phyloP scores from a whole-genome alignment of 2,329 filamentous ascomycete genomes.

The Aspergillus tubingensis region DNA sequence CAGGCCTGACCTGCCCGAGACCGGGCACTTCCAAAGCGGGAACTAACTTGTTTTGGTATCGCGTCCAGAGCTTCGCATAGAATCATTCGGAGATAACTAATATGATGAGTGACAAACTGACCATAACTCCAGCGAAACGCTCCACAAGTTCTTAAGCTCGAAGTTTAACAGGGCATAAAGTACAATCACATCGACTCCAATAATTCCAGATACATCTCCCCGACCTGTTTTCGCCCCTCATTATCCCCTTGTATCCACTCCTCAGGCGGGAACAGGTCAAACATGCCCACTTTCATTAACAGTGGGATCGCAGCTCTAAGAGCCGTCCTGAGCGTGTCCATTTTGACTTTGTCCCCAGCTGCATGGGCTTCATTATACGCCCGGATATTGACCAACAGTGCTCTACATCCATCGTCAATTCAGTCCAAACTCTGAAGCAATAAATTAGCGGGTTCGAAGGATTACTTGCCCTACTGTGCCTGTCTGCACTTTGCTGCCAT shows the following conservation, averaged over 20 bases:
- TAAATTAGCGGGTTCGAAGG: neutral
- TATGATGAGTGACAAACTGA: too few species aligned
- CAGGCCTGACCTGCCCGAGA: neutral
- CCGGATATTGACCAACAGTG: neutral
- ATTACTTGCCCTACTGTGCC: neutral
- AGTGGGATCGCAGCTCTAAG: neutral
- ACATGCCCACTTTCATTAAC: neutral
- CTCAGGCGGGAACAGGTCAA: neutral
- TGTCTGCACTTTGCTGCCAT: slow-evolving; percentile 6
- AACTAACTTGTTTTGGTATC: neutral
- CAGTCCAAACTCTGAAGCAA: too few species aligned
- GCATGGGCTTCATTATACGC: neutral
- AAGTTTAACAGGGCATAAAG: too few species aligned
- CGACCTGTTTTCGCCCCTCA: neutral
- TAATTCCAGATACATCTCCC: neutral
- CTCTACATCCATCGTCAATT: neutral
- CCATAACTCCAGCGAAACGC: too few species aligned
- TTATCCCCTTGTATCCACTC: neutral
- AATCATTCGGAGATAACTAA: too few species aligned
- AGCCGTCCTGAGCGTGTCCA: neutral
- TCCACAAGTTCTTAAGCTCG: too few species aligned
- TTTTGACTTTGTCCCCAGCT: neutral
- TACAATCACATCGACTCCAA: neutral
- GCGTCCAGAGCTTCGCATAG: neutral
- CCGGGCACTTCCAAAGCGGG: neutral